Evolutionary conservation across 2,329 filamentous ascomycete genomes (phyloP), one percentile per base, ranked within the genome.

Genomic region (Dendrostoma leiphaemia): DNA sequence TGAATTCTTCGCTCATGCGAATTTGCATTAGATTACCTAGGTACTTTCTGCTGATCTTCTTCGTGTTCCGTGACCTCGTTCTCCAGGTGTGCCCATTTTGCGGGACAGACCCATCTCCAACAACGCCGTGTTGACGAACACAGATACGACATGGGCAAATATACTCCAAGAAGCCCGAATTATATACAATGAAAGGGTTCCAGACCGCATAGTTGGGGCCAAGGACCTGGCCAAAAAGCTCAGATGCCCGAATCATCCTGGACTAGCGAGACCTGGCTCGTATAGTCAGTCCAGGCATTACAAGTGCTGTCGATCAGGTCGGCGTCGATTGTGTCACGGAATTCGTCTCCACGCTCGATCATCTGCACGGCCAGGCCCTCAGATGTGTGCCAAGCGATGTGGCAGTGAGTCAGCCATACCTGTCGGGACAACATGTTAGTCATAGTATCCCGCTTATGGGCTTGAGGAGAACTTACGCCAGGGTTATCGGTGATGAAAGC

Each of bases 351-450:
- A 12, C 60, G 46, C 50, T 72, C 70, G 2, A 72, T 63, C 29
- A 72, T 67, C 52, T 72, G 68, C 50, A 73, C 59, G 2, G 67
- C 67, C 12, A 72, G 62, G 1, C 70, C 70, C 38, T 69, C 61
- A 9, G 64, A 66, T 4, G 66, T 64, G 53, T 72, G 70, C 67
- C 69, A 72, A 32, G 59, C 57, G 34, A 62, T 60, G 46, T 66
- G 63, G 37, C 64, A 66, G 54, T 65, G 63, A 37, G 63, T 59
- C 13, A 62, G 45, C 62, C 63, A 65, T 3, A 59, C 77, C 54
- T 56, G 26, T n/a, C 28, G 21, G 3, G 6, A 15, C 7, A 15
- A 5, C 2, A n/a, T 4, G 38, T 54, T 21, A 54, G 40, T 10
- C n/a, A 43, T 12, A 6, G 13, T 7, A 9, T 9, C 12, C 15